Percentiles rank a stretch among this genome's conserved stretches.
Conservation (phyloP, 345 rosid genomes). For the Eucalyptus tenuipes region DNA sequence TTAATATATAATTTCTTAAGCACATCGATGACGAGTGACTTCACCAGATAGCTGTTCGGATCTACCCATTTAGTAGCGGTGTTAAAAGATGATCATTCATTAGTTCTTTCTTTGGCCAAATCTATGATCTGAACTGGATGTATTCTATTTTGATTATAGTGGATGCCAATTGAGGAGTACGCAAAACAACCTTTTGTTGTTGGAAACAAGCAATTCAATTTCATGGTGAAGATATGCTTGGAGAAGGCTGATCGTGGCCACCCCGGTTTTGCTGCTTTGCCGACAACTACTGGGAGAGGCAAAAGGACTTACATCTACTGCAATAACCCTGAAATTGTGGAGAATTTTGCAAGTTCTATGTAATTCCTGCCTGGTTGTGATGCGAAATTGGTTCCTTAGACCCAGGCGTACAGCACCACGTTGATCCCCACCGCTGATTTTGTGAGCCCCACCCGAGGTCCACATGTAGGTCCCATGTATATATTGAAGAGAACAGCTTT, state of each 20-base stretch:
- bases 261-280: constrained; percentile 33
- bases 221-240: constrained; percentile 45
- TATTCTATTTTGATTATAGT: constrained; percentile 12
- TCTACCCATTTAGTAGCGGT: not conserved
- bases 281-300: constrained; percentile 32
- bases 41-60: not conserved
- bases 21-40: not conserved
- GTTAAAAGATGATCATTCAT: not conserved
- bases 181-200: constrained; percentile 41
- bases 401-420: not conserved
- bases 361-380: not conserved
- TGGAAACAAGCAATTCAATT: constrained; percentile 23
- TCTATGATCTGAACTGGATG: not conserved
- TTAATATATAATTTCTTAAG: not conserved
- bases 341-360: not conserved
- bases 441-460: no score
- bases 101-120: not conserved
- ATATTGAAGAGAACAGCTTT: not conserved
- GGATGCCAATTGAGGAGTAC: constrained; percentile 70
- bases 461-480: not conserved
- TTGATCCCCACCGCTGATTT: not conserved
- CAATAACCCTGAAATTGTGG: constrained; percentile 14
- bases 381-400: not conserved
- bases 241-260: constrained; percentile 24
- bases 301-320: constrained; percentile 32